These are phyloP conservation scores for Ophiostoma sp. DNA, from an alignment of 2,329 filamentous ascomycete genomes.

Conservation along the genomic window DNA sequence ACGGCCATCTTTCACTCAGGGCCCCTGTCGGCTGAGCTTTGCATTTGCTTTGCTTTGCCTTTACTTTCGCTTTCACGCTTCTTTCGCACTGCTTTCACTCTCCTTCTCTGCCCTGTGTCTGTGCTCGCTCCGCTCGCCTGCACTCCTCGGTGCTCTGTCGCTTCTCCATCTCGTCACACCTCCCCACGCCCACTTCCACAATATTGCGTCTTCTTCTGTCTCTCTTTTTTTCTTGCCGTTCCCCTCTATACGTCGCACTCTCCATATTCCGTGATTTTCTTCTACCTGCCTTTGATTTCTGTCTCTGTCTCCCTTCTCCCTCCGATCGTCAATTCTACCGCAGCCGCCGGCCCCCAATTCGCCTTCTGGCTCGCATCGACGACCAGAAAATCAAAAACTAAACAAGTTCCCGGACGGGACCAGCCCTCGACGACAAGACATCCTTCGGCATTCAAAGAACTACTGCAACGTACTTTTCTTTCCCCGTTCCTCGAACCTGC, in stretches of 20 bases:
- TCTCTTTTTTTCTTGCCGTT: neutral
- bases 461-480: neutral
- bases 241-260: neutral
- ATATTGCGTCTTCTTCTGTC: neutral
- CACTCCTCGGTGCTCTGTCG: neutral
- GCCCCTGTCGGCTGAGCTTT: slow-evolving; percentile 9
- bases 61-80: neutral
- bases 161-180: slow-evolving; percentile 19
- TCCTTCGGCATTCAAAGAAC: neutral
- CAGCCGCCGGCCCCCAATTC: slow-evolving; percentile 10
- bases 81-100: neutral
- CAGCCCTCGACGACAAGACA: neutral
- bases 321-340: slow-evolving; percentile 16
- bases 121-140: slow-evolving; percentile 1
- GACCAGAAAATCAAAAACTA: neutral
- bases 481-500: neutral
- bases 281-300: neutral
- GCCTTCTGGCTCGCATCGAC: neutral
- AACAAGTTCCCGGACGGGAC: neutral
- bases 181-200: neutral
- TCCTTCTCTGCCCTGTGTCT: neutral
- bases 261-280: neutral
- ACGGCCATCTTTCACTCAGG: neutral
- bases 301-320: neutral
- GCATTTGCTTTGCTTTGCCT: neutral